Conservation (phyloP, 2,329 filamentous ascomycete genomes). For the Chaetomiaceae sp. region DNA sequence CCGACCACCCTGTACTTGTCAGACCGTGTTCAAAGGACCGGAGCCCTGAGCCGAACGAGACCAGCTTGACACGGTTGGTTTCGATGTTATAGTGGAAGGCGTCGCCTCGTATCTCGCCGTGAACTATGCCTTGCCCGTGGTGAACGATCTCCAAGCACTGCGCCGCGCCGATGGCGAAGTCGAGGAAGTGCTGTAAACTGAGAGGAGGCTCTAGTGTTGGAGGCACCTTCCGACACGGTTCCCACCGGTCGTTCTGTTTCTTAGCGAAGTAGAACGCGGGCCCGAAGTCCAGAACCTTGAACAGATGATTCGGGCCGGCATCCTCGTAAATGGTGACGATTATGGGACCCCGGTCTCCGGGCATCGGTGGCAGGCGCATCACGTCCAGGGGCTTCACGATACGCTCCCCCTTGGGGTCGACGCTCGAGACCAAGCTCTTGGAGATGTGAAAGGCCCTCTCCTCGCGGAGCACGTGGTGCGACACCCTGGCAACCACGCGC, state of each 20-base stretch:
- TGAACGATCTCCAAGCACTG: conserved; percentile 88
- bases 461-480: conserved; percentile 72
- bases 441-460: conserved; percentile 83
- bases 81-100: conserved; percentile 80
- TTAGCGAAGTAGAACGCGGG: conserved; percentile 61
- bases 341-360: conserved; percentile 64
- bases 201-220: conserved; percentile 53
- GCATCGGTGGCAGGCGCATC: conserved; percentile 60
- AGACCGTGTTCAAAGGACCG: conserved; percentile 87
- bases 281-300: conserved; percentile 67
- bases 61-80: conserved; percentile 65
- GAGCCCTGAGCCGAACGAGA: conserved; percentile 80
- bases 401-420: conserved; percentile 67
- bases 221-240: conserved; percentile 38
- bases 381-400: conserved; percentile 78
- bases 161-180: conserved; percentile 84
- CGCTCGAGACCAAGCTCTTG: conserved; percentile 62
- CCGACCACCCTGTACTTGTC: conserved; percentile 78
- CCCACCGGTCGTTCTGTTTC: conserved; percentile 47
- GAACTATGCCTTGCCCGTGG: conserved; percentile 76
- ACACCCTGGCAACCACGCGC: conserved; percentile 73
- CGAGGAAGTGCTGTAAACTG: conserved; percentile 69
- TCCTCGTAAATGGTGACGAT: conserved; percentile 76
- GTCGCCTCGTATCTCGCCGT: conserved; percentile 85
- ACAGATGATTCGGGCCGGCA: conserved; percentile 67